Base-by-base conservation (phyloP, 2,329 filamentous ascomycete species). In the Aspergillus ochraceoroseus region DNA sequence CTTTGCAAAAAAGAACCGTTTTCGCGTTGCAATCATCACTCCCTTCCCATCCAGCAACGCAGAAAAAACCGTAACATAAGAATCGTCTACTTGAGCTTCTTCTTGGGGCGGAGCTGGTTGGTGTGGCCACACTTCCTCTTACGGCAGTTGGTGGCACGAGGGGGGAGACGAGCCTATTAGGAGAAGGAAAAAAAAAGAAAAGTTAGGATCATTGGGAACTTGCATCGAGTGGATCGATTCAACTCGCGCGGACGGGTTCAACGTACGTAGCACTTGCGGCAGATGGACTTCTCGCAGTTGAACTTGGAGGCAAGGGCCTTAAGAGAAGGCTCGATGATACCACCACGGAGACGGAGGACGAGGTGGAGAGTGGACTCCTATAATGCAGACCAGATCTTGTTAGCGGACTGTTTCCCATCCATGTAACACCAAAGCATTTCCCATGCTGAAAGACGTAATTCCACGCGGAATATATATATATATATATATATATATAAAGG, bases 261-360 rank as follows among this genome's bases (percentile, higher is more conserved):
- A 82, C 85, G 63, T 83, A 92, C 87, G 76, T 96, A 96, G 85
- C 92, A 98, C 86, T 98, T 96, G 80, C 92, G 90, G 87, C 92
- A 96, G 76, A 96, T 95, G 85, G 90, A 90, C 85, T 95, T 95
- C 61, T 96, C 92, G 85, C 90, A 96, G 85, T 98, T 96, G 83
- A 94, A 96, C 82, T 95, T 95, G 79, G 84, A 89, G 68, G 90
- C 90, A 55, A 96, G 83, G 60, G 87, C 90, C 84, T 96, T 96
- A 65, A 96, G 83, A 65, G 89, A 95, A 64, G 92, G 92, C 82
- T 96, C 90, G 66, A 95, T 95, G 79, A 96, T 90, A 80, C 90
- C 90, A 80, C 90, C 90, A 80, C 90, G 89, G 64, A 96, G 89
- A 78, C 90, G 89, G 74, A 96, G 89, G 69, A 96, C 90, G 67